phyloP scores from a whole-genome alignment of 257 asterid genomes.

The Orobanche coerulescens region DNA sequence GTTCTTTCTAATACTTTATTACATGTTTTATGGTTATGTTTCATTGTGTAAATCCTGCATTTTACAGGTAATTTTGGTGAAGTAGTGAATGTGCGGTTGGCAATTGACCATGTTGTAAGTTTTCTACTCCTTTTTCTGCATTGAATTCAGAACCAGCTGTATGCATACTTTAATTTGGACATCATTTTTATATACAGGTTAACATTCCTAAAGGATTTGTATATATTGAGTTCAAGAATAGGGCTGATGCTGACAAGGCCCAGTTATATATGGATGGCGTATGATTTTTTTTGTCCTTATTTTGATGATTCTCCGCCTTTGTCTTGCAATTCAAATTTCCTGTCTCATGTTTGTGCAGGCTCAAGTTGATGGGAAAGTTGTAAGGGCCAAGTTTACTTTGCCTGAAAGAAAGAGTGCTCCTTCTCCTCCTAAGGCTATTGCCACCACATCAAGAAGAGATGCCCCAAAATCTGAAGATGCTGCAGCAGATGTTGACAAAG shows the following conservation, averaged over 20 bases:
- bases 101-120: too few relatives aligned
- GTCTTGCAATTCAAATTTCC: not conserved
- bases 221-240: too few relatives aligned
- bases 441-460: conserved; percentile 45
- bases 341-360: conserved; percentile 37
- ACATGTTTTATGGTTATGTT: too few relatives aligned
- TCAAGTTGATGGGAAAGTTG: conserved; percentile 69
- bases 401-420: conserved; percentile 51
- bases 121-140: too few relatives aligned
- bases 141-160: conserved; percentile 49
- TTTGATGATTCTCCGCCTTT: not conserved
- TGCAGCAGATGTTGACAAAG: conserved; percentile 39
- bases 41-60: too few relatives aligned
- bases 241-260: too few relatives aligned
- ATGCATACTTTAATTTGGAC: too few relatives aligned
- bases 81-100: too few relatives aligned
- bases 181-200: too few relatives aligned
- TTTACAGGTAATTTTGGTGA: conserved; percentile 46
- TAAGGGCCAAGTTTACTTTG: conserved; percentile 56
- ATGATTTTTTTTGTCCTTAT: conserved; percentile 21
- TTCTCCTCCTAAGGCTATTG: conserved; percentile 43
- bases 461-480: conserved; percentile 35
- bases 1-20: too few relatives aligned
- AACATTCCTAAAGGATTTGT: too few relatives aligned
- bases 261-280: too few relatives aligned